Percentiles rank a stretch among this genome's conserved stretches.
phyloP scores from a whole-genome alignment of 2,329 filamentous ascomycete genomes.

The Alternaria hordeiaustralica region DNA sequence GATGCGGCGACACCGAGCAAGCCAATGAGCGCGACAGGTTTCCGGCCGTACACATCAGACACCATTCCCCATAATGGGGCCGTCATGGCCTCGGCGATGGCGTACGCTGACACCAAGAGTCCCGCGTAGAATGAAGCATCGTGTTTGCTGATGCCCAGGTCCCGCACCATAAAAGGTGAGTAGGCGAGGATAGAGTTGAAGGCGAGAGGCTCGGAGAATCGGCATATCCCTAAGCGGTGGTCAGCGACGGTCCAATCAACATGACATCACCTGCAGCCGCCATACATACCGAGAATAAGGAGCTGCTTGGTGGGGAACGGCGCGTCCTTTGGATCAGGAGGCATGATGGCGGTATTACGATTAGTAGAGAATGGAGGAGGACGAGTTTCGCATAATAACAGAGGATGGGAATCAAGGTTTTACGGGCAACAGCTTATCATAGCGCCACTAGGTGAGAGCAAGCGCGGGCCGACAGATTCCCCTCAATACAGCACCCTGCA shows the following conservation, averaged over 20 bases:
- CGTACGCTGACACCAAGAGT: constrained; percentile 83
- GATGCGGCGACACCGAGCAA: constrained; percentile 83
- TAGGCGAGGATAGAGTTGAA: constrained; percentile 96
- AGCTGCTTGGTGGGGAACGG: constrained; percentile 57
- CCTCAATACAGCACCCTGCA: constrained; percentile 16
- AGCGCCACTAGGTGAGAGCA: constrained; percentile 22
- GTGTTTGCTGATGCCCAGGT: constrained; percentile 45
- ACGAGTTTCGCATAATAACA: constrained; percentile 20
- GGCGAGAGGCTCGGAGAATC: constrained; percentile 89
- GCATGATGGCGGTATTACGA: constrained; percentile 32
- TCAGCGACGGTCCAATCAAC: constrained; percentile 25
- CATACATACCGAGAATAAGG: constrained; percentile 49
- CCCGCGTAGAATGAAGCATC: constrained; percentile 84
- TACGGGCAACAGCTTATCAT: constrained; percentile 26
- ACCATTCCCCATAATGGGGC: constrained; percentile 66
- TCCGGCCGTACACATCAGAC: constrained; percentile 50
- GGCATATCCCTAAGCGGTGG: constrained; percentile 75
- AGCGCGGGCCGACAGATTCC: constrained; percentile 25
- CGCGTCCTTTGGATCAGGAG: constrained; percentile 42
- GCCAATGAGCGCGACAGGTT: constrained; percentile 51
- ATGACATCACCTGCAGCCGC: constrained; percentile 20
- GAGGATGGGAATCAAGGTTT: constrained; percentile 26
- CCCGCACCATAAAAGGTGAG: constrained; percentile 47
- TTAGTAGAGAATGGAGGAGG: constrained; percentile 14
- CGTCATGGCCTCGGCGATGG: constrained; percentile 83